Evolutionary conservation across 1,139 yeast species (phyloP).

Genomic region (Tardiomyces digboiensis): DNA sequence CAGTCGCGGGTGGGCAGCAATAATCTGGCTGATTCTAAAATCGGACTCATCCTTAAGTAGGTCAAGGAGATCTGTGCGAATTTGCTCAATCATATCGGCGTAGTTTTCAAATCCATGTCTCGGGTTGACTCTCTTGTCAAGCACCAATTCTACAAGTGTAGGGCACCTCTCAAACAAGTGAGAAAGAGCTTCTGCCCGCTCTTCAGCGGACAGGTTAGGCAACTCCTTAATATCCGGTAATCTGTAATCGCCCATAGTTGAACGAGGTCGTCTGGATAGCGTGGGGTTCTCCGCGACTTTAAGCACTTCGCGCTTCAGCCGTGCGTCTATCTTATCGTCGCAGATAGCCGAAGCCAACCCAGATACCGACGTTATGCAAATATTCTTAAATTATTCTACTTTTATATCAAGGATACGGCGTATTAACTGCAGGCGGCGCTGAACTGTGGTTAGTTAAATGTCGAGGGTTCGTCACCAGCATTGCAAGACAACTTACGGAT

Average conservation of each 20-base stretch:
- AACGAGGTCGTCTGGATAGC: no score
- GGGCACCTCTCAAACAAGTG: constrained; percentile 62
- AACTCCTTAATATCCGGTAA: constrained; percentile 13
- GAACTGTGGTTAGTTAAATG: neutral
- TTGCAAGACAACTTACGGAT: neutral
- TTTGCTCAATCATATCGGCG: constrained; percentile 40
- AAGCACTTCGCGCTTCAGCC: no score
- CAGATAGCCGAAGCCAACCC: constrained; percentile 1
- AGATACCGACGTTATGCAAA: no score
- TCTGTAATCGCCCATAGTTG: constrained; percentile 3
- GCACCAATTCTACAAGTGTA: constrained; percentile 37
- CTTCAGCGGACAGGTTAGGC: constrained; percentile 12
- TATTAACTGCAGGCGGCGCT: neutral
- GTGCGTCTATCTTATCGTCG: no score
- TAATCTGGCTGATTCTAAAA: constrained; percentile 20
- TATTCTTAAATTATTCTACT: no score
- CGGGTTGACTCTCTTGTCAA: constrained; percentile 23
- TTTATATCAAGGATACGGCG: neutral
- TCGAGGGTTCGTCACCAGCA: no score
- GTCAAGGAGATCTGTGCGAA: constrained; percentile 32
- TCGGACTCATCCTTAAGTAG: constrained; percentile 22
- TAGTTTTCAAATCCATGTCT: constrained; percentile 26
- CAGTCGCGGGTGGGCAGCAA: constrained; percentile 86
- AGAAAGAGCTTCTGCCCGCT: constrained; percentile 33
- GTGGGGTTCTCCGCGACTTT: no score